Base-by-base conservation (phyloP, 2,329 filamentous ascomycete species). In the Pestalotiopsis sp. region DNA sequence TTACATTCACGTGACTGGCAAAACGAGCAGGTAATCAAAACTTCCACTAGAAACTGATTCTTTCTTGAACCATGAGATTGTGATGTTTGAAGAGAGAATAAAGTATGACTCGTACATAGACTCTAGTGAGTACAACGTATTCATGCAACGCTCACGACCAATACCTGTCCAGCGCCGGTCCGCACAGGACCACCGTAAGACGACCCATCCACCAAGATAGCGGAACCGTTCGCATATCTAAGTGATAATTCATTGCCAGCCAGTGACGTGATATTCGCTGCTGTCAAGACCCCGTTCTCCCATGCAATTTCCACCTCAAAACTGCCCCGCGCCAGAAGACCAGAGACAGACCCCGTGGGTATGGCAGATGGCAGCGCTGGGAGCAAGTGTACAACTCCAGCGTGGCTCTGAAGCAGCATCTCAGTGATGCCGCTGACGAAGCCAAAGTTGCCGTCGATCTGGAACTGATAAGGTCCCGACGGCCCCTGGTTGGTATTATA, bases 361-460 rank as follows among this genome's bases (percentile, higher is more conserved):
- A 75, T 49, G 2, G 72, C 71, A 2, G 71, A 38, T 3, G 75
- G 75, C 23, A 77, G 70, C 2, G 76, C 77, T 39, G 75, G 75
- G 13, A 75, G 62, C 23, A 73, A 69, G 62, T 77, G 76, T 56
- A 78, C 72, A 0, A 72, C 72, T 11, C 45, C 45, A 2, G 58
- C 64, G 39, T 80, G 77, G 52, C 78, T 80, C 71, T 85, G 83
- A 4, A 85, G 67, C 56, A 85, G 70, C 75, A 81, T 81, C 72
- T 85, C 84, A 2, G 81, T 74, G 12, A 86, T 80, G 5, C 80
- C 83, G 6, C 81, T 80, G 2, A 80, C 79, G 11, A 81, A 80
- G 3, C 84, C 85, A 70, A 85, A 83, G 68, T 86, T 86, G 3
- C 84, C 84, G 68, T 86, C 84, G 11, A 85, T 84, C 72, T 86